These are phyloP conservation scores for Calophaca sinica DNA, from an alignment of 306 rosid species.

Conservation along the genomic window DNA sequence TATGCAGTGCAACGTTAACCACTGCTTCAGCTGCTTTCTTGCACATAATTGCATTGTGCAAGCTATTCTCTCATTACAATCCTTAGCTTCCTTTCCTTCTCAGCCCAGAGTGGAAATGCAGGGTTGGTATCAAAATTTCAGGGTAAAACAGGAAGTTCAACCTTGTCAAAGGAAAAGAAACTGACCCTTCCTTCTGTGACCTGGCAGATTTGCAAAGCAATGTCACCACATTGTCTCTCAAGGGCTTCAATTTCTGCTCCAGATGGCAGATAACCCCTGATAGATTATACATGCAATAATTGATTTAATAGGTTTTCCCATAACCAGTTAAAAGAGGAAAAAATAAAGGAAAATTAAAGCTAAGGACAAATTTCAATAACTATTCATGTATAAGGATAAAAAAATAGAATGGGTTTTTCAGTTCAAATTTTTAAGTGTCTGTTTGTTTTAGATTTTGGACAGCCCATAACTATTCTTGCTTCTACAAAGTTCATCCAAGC, in stretches of 20 bases:
- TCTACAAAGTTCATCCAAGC: too few species aligned
- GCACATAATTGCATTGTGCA: neutral
- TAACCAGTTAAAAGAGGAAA: neutral
- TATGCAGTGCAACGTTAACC: conserved; percentile 15
- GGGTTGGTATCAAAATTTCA: conserved; percentile 46
- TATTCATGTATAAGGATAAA: neutral
- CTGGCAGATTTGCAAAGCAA: conserved; percentile 69
- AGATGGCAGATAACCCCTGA: conserved; percentile 73
- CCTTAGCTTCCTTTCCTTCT: neutral
- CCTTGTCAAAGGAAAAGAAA: conserved; percentile 75
- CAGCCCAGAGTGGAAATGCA: neutral
- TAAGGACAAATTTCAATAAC: conserved; percentile 7
- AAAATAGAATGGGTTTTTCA: neutral
- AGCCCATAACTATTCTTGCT: too few species aligned
- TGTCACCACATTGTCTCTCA: conserved; percentile 59
- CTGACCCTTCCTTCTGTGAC: conserved; percentile 73
- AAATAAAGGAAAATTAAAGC: conserved; percentile 1
- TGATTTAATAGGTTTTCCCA: conserved; percentile 34
- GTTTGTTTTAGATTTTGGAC: too few species aligned
- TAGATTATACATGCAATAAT: conserved; percentile 37
- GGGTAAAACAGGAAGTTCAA: conserved; percentile 69
- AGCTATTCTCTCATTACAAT: conserved; percentile 10
- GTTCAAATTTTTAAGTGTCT: neutral
- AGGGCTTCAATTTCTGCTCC: conserved; percentile 63
- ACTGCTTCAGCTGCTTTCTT: conserved; percentile 1